phyloP scores from a whole-genome alignment of 176 grass and related monocot species.

The Phoenix dactylifera region DNA sequence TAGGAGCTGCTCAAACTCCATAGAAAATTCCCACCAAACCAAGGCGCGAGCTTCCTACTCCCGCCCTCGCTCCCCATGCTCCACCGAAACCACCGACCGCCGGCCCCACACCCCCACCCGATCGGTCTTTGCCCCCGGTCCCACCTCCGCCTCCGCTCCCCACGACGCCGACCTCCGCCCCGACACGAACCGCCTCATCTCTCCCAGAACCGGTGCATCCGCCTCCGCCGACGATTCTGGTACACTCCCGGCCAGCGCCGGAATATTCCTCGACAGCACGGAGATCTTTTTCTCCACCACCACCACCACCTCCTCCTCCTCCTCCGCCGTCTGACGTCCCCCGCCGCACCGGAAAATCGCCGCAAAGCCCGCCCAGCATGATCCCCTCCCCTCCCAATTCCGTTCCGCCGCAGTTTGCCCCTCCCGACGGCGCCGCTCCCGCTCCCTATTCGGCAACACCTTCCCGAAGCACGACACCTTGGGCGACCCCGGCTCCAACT shows the following conservation, averaged over 20 bases:
- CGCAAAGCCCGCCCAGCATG: neutral
- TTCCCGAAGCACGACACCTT: conserved; percentile 98
- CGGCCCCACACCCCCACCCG: conserved; percentile 24
- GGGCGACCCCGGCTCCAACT: conserved; percentile 64
- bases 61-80: neutral
- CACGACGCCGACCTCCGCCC: conserved; percentile 27
- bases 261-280: too few species aligned
- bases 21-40: too few species aligned
- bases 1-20: too few species aligned
- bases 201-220: neutral
- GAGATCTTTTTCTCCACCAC: too few species aligned
- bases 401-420: neutral
- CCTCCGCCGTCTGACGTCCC: neutral
- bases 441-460: conserved; percentile 73
- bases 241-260: too few species aligned
- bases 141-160: conserved; percentile 31
- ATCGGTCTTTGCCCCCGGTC: conserved; percentile 3
- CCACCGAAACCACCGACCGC: conserved; percentile 27
- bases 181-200: conserved; percentile 1
- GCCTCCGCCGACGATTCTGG: neutral
- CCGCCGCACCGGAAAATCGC: neutral
- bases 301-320: neutral
- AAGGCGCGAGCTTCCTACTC: neutral
- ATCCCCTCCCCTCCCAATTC: neutral
- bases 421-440: conserved; percentile 15